Percentiles rank a stretch among this genome's conserved stretches.
Evolutionary conservation across 306 rosid genomes (phyloP).

Genomic region (Ormosia semicastrata): DNA sequence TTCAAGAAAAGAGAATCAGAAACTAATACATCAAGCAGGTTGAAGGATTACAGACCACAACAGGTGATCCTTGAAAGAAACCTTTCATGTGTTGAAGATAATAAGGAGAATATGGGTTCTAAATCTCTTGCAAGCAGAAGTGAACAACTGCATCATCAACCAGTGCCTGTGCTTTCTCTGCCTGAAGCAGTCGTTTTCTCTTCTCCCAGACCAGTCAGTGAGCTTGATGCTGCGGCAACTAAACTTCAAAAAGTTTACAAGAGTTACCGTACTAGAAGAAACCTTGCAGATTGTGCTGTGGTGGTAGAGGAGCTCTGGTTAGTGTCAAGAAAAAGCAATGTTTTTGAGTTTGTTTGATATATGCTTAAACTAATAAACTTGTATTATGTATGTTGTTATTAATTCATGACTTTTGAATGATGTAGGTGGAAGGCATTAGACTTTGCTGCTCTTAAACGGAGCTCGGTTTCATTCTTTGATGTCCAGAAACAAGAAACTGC

Average conservation of each 20-base stretch:
- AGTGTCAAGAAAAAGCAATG: conserved; percentile 16
- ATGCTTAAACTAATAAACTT: background rate
- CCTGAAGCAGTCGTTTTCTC: conserved; percentile 53
- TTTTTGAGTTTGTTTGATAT: background rate
- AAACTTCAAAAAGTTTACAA: conserved; percentile 87
- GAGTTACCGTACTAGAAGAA: conserved; percentile 86
- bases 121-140: conserved; percentile 2
- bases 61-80: conserved; percentile 48
- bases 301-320: conserved; percentile 92
- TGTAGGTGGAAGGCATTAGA: conserved; percentile 93
- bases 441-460: conserved; percentile 65
- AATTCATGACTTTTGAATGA: conserved; percentile 18
- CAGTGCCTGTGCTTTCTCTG: conserved; percentile 61
- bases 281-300: conserved; percentile 97
- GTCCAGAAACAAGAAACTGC: conserved; percentile 76
- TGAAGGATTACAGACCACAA: conserved; percentile 62
- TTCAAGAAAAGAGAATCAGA: conserved; percentile 56
- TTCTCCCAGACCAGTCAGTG: conserved; percentile 72
- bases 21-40: conserved; percentile 31
- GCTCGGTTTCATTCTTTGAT: conserved; percentile 77
- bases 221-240: conserved; percentile 90
- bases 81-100: conserved; percentile 37
- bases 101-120: conserved; percentile 2
- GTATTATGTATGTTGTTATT: background rate
- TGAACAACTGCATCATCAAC: conserved; percentile 39